Evolutionary conservation across 768 basidiomycete species (phyloP).

Genomic region (Lentinula boryana): DNA sequence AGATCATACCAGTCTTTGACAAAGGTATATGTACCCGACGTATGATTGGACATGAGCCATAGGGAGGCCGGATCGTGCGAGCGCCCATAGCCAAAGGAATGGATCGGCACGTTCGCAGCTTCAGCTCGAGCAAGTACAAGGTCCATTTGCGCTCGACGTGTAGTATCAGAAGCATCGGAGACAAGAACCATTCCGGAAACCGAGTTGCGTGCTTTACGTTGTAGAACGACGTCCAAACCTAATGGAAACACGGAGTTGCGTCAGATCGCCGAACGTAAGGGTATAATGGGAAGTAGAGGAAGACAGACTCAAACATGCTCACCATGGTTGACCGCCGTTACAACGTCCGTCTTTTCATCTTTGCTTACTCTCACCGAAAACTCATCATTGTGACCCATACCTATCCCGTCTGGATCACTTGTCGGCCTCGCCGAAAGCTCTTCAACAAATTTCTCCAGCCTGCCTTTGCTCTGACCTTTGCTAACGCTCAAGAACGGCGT

Average conservation of each 20-base stretch:
- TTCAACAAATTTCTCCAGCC: constrained; percentile 76
- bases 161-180: constrained; percentile 88
- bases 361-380: constrained; percentile 69
- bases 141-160: constrained; percentile 95
- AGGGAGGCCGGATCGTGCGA: constrained; percentile 96
- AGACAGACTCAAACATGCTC: constrained; percentile 9
- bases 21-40: constrained; percentile 95
- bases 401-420: constrained; percentile 4
- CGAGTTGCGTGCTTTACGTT: constrained; percentile 88
- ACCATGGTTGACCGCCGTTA: constrained; percentile 98
- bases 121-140: constrained; percentile 95
- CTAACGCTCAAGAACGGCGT: constrained; percentile 88
- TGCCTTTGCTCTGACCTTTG: constrained; percentile 57
- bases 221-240: constrained; percentile 91
- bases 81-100: constrained; percentile 94
- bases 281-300: background rate
- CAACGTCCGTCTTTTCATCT: constrained; percentile 95
- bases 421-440: constrained; percentile 37
- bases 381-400: constrained; percentile 29
- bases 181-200: constrained; percentile 89
- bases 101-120: constrained; percentile 94
- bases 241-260: constrained; percentile 7
- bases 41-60: constrained; percentile 99
- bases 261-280: background rate
- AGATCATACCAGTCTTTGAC: constrained; percentile 98